Conservation (phyloP, 2,329 filamentous ascomycete species). For the Tolypocladium nubicola region DNA sequence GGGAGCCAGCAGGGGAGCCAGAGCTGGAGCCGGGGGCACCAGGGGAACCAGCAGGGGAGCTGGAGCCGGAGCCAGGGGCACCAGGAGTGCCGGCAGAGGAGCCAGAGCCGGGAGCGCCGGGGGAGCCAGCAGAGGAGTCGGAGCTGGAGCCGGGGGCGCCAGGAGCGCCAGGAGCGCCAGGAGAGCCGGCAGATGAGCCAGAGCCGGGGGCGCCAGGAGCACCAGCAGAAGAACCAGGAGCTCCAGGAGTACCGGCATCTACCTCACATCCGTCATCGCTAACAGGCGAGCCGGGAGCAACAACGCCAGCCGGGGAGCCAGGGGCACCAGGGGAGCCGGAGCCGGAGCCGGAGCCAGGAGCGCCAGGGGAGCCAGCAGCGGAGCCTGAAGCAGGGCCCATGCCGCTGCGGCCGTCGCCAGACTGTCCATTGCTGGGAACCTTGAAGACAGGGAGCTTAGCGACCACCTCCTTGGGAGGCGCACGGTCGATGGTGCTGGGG, state of each 20-base stretch:
- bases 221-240: not conserved
- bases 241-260: not conserved
- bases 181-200: too few species aligned
- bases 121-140: too few species aligned
- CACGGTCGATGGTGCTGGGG: not conserved
- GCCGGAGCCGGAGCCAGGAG: not conserved
- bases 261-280: not conserved
- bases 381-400: not conserved
- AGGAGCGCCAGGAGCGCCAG: too few species aligned
- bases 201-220: not conserved
- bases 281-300: not conserved
- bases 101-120: too few species aligned
- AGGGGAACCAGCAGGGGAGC: not conserved
- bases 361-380: not conserved
- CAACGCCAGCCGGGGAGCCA: not conserved
- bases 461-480: not conserved
- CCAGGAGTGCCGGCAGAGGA: too few species aligned
- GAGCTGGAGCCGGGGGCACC: not conserved
- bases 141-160: too few species aligned
- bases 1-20: not conserved
- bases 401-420: not conserved
- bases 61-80: too few species aligned
- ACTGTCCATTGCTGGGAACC: not conserved
- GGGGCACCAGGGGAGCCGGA: not conserved
- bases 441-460: not conserved